Conservation (phyloP, 495 filamentous ascomycete genomes). For the Daldinia childiae region DNA sequence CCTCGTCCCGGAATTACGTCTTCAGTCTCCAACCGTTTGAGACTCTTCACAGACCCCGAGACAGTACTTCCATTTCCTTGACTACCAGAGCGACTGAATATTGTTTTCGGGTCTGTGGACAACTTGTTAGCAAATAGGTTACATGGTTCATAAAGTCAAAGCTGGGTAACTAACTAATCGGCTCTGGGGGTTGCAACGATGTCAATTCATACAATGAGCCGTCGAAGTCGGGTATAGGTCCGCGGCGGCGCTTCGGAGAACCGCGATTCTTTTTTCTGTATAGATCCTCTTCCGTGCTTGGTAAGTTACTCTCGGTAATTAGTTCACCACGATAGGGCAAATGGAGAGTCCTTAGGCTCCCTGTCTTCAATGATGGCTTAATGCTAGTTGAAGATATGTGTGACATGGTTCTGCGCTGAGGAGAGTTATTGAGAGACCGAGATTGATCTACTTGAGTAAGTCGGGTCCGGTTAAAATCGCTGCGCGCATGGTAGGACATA, state of each 20-base stretch:
- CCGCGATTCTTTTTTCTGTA: slow-evolving; percentile 14
- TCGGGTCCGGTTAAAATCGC: slow-evolving; percentile 20
- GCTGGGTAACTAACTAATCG: slow-evolving; percentile 32
- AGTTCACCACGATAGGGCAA: slow-evolving; percentile 16
- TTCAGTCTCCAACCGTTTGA: slow-evolving; percentile 32
- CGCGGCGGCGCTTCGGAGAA: slow-evolving; percentile 20
- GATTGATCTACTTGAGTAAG: slow-evolving; percentile 10
- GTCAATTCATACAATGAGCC: slow-evolving; percentile 29
- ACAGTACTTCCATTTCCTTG: slow-evolving; percentile 37
- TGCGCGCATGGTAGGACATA: slow-evolving; percentile 14
- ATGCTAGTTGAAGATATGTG: slow-evolving; percentile 20
- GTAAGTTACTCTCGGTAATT: slow-evolving; percentile 16
- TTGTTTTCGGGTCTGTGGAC: slow-evolving; percentile 23
- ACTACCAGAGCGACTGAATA: slow-evolving; percentile 13
- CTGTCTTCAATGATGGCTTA: slow-evolving; percentile 38
- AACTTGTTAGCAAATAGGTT: slow-evolving; percentile 11
- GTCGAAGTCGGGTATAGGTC: slow-evolving; percentile 28
- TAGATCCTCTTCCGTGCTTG: slow-evolving; percentile 19
- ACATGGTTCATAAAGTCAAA: not conserved
- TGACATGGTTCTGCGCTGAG: slow-evolving; percentile 31
- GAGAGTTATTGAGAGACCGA: slow-evolving; percentile 8
- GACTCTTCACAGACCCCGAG: slow-evolving; percentile 31
- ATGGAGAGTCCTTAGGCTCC: slow-evolving; percentile 46
- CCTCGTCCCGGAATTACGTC: slow-evolving; percentile 42
- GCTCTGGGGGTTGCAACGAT: slow-evolving; percentile 20